A percentile compares a stretch with the other conserved stretches of the same genome.
Evolutionary conservation across 768 basidiomycete genomes (phyloP).

Genomic region (Sistotremastrum suecicum): DNA sequence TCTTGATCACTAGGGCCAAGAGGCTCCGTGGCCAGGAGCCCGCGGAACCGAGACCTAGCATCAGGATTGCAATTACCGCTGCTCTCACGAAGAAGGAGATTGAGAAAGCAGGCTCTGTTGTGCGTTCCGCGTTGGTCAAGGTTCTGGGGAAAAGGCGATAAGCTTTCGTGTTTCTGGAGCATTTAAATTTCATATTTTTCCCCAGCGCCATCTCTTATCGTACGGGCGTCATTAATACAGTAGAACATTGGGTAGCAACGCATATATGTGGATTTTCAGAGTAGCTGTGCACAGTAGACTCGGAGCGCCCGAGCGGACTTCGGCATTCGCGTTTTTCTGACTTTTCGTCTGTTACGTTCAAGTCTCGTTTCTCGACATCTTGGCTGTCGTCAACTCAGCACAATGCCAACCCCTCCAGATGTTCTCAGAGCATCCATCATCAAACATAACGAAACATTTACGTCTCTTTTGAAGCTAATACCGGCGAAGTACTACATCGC

Average conservation of each 20-base stretch:
- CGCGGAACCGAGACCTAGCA: constrained; percentile 66
- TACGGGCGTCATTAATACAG: no score
- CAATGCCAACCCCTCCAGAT: constrained; percentile 36
- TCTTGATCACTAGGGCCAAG: constrained; percentile 77
- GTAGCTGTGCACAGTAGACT: no score
- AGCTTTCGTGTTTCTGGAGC: not conserved
- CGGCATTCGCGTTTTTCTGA: no score
- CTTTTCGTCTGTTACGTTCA: no score
- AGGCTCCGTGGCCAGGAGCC: constrained; percentile 74
- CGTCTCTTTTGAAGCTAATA: constrained; percentile 68
- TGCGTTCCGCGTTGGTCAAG: constrained; percentile 66
- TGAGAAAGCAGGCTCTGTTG: constrained; percentile 68
- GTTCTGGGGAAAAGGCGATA: constrained; percentile 49
- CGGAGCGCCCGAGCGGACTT: no score
- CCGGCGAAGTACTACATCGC: constrained; percentile 83
- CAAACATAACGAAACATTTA: constrained; percentile 77
- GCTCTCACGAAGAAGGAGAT: constrained; percentile 80
- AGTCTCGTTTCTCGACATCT: no score
- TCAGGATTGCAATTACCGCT: constrained; percentile 68
- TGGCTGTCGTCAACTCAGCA: no score
- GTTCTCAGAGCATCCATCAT: constrained; percentile 53
- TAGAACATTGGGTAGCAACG: no score
- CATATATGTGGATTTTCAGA: no score
- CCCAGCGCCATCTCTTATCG: no score
- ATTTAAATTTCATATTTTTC: no score